Percentiles rank a stretch among this genome's conserved stretches.
Evolutionary conservation across 805 yeast species (phyloP).

Genomic region (Zygoascus flipseniorum): DNA sequence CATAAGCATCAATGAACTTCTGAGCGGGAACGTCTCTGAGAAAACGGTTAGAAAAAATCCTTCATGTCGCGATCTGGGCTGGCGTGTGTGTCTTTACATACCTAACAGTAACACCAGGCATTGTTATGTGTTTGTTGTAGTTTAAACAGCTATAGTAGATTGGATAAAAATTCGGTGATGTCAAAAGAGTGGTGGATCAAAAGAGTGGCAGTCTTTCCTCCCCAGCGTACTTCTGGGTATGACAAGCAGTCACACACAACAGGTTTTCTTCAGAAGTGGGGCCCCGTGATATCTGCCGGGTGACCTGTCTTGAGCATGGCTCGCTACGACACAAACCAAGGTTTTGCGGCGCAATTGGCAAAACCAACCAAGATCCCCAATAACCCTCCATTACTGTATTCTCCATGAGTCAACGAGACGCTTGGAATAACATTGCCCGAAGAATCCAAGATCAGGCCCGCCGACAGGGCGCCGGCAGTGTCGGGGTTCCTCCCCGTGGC

Average conservation of each 20-base stretch:
- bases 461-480: slow-evolving; percentile 21
- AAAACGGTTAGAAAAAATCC: slow-evolving; percentile 14
- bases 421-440: slow-evolving; percentile 17
- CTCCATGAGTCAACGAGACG: slow-evolving; percentile 14
- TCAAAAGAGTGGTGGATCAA: neutral
- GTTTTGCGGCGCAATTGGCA: too few species aligned
- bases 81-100: slow-evolving; percentile 52
- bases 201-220: neutral
- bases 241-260: neutral
- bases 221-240: neutral
- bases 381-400: neutral
- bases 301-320: too few species aligned
- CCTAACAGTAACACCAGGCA: slow-evolving; percentile 99
- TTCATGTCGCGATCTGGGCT: too few species aligned
- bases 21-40: slow-evolving; percentile 99
- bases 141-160: neutral
- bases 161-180: neutral
- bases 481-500: slow-evolving; percentile 39
- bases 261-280: too few species aligned
- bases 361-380: too few species aligned
- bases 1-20: slow-evolving; percentile 99
- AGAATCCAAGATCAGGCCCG: slow-evolving; percentile 18
- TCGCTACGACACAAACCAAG: too few species aligned
- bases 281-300: too few species aligned
- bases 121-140: slow-evolving; percentile 22